phyloP scores from a whole-genome alignment of 192 early-diverging fungal genomes.

The Globomyces pollinis-pini region DNA sequence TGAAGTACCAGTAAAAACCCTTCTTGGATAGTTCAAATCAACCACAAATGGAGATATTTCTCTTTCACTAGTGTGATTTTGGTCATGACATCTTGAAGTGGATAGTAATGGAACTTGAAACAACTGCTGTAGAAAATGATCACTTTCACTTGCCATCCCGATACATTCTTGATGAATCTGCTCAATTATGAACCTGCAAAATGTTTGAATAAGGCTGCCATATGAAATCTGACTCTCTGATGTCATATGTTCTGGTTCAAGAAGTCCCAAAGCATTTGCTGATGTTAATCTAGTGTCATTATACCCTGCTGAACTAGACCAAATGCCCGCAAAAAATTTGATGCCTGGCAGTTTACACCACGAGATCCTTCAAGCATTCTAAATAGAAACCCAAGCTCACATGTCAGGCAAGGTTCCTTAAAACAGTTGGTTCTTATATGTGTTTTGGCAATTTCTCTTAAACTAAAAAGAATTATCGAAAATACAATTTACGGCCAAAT shows the following conservation, averaged over 20 bases:
- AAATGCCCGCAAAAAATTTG: slow-evolving; percentile 82
- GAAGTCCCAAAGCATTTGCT: slow-evolving; percentile 77
- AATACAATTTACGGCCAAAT: no score
- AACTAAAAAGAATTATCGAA: no score
- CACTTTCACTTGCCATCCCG: neutral
- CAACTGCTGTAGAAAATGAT: slow-evolving; percentile 35
- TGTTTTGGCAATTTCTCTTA: slow-evolving; percentile 61
- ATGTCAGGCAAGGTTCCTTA: slow-evolving; percentile 73
- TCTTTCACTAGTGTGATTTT: slow-evolving; percentile 48
- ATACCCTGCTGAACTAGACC: slow-evolving; percentile 51
- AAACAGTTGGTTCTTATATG: slow-evolving; percentile 63
- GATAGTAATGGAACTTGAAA: slow-evolving; percentile 60
- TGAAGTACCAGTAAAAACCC: no score
- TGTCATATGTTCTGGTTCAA: slow-evolving; percentile 66
- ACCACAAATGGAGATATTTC: slow-evolving; percentile 72
- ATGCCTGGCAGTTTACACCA: slow-evolving; percentile 93
- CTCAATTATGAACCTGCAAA: slow-evolving; percentile 85
- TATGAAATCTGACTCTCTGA: slow-evolving; percentile 52
- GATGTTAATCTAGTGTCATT: slow-evolving; percentile 32
- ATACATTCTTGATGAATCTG: slow-evolving; percentile 69
- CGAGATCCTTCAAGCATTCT: slow-evolving; percentile 80
- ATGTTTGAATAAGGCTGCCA: slow-evolving; percentile 73
- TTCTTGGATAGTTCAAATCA: slow-evolving; percentile 72
- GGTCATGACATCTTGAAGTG: slow-evolving; percentile 60
- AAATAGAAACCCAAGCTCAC: slow-evolving; percentile 91